Conservation (phyloP, 345 rosid species). For the Acer yangbiense region DNA sequence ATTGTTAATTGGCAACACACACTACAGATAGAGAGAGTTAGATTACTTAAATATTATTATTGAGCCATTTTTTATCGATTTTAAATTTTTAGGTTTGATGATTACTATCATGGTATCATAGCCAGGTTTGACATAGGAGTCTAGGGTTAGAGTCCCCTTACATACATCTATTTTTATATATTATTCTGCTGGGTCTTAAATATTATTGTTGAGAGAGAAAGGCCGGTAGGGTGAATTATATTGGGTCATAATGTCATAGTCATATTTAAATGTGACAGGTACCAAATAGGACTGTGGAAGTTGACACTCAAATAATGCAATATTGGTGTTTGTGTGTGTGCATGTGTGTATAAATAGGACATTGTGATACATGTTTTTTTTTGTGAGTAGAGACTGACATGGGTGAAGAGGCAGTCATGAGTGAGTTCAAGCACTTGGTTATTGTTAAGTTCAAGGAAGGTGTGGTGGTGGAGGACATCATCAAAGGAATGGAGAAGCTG, state of each 20-base stretch:
- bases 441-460: constrained; percentile 85
- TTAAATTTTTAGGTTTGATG: too few species aligned
- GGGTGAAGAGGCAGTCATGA: constrained; percentile 30
- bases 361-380: not conserved
- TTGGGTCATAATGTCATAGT: constrained; percentile 20
- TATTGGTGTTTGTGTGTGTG: not conserved
- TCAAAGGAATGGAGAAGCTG: constrained; percentile 85
- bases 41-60: too few species aligned
- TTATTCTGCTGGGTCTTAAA: too few species aligned
- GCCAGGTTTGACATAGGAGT: too few species aligned
- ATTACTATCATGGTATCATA: too few species aligned
- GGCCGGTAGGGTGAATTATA: constrained; percentile 16
- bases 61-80: too few species aligned
- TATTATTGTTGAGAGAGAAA: too few species aligned
- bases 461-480: constrained; percentile 57
- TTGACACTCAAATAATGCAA: constrained; percentile 38
- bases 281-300: constrained; percentile 37
- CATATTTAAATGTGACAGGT: constrained; percentile 3
- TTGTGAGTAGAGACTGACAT: not conserved
- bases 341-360: constrained; percentile 18
- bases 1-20: not conserved
- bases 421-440: constrained; percentile 84
- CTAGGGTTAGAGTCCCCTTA: too few species aligned
- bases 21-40: not conserved
- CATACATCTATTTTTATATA: too few species aligned